Percentiles rank a stretch among this genome's conserved stretches.
These are phyloP conservation scores for Metschnikowia cerradonensis DNA, from an alignment of 805 yeast genomes.

Conservation along the genomic window DNA sequence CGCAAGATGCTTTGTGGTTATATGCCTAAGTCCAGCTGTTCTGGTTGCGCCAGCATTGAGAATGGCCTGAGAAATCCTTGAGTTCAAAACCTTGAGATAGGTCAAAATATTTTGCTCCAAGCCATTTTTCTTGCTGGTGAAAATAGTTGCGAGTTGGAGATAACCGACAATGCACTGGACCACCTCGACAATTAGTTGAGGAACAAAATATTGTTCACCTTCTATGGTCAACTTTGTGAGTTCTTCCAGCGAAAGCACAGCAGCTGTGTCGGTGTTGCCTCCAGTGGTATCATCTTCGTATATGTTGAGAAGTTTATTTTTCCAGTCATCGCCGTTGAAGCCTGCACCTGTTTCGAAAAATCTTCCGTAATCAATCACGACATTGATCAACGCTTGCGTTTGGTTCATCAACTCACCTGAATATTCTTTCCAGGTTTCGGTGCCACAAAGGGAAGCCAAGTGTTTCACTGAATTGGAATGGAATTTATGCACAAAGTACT, in stretches of 20 bases:
- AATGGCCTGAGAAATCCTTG: conserved; percentile 55
- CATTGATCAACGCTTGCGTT: conserved; percentile 24
- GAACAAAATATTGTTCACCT: conserved; percentile 26
- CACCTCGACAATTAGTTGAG: conserved; percentile 23
- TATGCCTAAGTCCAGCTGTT: conserved; percentile 69
- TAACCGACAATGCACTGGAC: conserved; percentile 44
- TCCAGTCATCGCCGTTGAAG: conserved; percentile 28
- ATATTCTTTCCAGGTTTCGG: conserved; percentile 78
- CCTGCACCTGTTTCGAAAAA: conserved; percentile 21
- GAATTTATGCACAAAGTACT: conserved; percentile 51
- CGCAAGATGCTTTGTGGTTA: conserved; percentile 68
- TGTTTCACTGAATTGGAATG: conserved; percentile 49
- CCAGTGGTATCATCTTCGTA: conserved; percentile 9
- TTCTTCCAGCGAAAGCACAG: not conserved
- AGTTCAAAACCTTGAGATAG: conserved; percentile 43
- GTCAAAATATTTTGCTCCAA: conserved; percentile 47
- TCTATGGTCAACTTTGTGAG: conserved; percentile 13
- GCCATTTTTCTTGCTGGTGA: conserved; percentile 42
- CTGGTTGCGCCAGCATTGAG: conserved; percentile 73
- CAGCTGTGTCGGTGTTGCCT: not conserved
- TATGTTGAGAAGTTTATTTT: conserved; percentile 21
- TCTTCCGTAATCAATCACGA: conserved; percentile 23
- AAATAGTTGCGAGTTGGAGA: conserved; percentile 50
- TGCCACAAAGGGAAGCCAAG: conserved; percentile 50
- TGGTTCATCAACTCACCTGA: conserved; percentile 41